A percentile compares a stretch with the other conserved stretches of the same genome.
Evolutionary conservation across 2,329 filamentous ascomycete genomes (phyloP).

Genomic region (Myriosclerotinia duriaeana): DNA sequence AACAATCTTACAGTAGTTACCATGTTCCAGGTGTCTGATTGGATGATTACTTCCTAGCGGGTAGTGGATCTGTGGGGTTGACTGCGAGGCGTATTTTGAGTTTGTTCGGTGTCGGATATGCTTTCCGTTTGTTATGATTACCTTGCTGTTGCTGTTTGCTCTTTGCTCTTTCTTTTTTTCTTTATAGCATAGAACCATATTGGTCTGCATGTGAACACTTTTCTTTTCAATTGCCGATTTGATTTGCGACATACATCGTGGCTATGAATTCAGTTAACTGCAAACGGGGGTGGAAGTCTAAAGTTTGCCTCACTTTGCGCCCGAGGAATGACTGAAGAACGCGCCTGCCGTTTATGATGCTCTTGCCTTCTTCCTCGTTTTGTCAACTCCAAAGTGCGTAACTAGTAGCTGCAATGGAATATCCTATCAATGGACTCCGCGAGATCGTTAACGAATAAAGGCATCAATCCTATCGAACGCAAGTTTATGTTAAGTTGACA

Average conservation of each 20-base stretch:
- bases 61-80: constrained; percentile 11
- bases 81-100: constrained; percentile 14
- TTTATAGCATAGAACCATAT: too few relatives aligned
- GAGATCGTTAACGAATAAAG: too few relatives aligned
- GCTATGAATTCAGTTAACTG: background rate
- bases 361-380: background rate
- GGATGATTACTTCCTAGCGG: background rate
- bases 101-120: background rate
- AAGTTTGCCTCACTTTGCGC: background rate
- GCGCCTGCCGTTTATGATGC: background rate
- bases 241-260: too few relatives aligned
- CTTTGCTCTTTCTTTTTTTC: too few relatives aligned
- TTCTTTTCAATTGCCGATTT: background rate
- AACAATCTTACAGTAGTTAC: background rate
- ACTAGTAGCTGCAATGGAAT: background rate
- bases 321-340: background rate
- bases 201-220: background rate
- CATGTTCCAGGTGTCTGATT: background rate
- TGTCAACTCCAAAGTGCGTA: background rate
- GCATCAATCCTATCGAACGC: background rate
- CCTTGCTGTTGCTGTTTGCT: too few relatives aligned
- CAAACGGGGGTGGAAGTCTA: too few relatives aligned
- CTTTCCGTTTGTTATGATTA: background rate
- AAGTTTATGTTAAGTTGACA: background rate
- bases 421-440: too few relatives aligned